Conservation (phyloP, 2,329 filamentous ascomycete species). For the Emydomyces testavorans region DNA sequence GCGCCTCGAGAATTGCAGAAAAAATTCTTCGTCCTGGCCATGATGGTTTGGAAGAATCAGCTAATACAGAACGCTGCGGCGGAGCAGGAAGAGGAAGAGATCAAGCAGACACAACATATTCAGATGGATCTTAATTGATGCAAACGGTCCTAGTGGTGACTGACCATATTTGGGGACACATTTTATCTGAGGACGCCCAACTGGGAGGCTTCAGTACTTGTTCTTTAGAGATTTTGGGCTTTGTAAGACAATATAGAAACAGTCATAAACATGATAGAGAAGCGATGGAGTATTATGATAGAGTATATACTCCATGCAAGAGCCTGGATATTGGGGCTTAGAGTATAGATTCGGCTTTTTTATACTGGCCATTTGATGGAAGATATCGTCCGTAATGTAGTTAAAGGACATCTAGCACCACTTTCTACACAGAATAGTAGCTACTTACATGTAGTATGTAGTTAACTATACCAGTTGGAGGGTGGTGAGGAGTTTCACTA, state of each 20-base stretch:
- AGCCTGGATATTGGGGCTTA: too few species aligned
- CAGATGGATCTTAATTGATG: conserved; percentile 2
- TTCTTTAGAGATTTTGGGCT: not conserved
- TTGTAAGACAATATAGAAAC: not conserved
- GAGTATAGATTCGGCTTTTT: too few species aligned
- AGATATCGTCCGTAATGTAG: too few species aligned
- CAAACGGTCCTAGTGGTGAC: not conserved
- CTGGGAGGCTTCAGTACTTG: not conserved
- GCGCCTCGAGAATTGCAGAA: conserved; percentile 30
- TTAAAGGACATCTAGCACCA: too few species aligned
- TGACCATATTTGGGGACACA: too few species aligned
- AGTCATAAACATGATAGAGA: conserved; percentile 1
- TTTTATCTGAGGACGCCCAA: not conserved
- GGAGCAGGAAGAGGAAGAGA: conserved; percentile 12
- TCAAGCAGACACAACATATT: conserved; percentile 13
- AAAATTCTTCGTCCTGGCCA: conserved; percentile 29
- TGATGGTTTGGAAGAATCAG: conserved; percentile 35
- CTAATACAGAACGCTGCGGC: conserved; percentile 9
- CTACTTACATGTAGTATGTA: too few species aligned
- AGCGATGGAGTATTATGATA: not conserved
- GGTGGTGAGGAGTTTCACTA: conserved; percentile 11
- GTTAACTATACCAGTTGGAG: not conserved
- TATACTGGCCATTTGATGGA: too few species aligned
- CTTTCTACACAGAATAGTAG: not conserved
- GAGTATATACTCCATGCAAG: too few species aligned